Evolutionary conservation across 176 grass and related monocot genomes (phyloP).

Genomic region (Musa troglodytarum): DNA sequence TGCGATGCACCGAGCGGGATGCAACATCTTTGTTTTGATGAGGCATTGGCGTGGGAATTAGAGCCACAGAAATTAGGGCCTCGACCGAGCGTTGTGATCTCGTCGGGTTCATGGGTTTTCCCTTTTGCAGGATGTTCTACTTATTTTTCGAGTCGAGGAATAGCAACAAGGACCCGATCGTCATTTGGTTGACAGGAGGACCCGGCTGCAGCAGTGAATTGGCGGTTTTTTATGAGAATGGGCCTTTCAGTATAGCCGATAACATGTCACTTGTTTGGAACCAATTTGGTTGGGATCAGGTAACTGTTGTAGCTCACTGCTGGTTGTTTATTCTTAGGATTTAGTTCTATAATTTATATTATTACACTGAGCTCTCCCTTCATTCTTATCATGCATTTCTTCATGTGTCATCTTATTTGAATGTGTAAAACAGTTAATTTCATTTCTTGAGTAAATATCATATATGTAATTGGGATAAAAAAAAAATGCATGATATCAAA

Average conservation of each 20-base stretch:
- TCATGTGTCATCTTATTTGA: no score
- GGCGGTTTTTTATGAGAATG: conserved; percentile 91
- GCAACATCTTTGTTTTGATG: background rate
- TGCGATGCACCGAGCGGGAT: background rate
- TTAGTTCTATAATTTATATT: background rate
- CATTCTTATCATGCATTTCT: background rate
- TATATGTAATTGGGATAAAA: no score
- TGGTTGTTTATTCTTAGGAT: background rate
- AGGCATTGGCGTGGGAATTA: background rate
- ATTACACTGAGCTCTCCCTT: background rate
- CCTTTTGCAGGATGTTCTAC: conserved; percentile 63
- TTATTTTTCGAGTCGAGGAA: conserved; percentile 84
- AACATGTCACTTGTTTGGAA: conserved; percentile 82
- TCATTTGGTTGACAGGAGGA: conserved; percentile 88
- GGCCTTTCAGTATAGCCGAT: conserved; percentile 48
- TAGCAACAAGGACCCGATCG: conserved; percentile 49
- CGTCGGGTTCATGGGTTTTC: background rate
- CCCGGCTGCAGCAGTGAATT: conserved; percentile 91
- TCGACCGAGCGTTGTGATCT: background rate
- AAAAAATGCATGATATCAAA: no score
- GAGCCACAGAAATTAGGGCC: background rate
- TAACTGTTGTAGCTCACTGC: background rate
- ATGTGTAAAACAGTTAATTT: no score
- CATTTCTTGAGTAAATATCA: no score
- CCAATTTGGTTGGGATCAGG: conserved; percentile 84